A percentile compares a stretch with the other conserved stretches of the same genome.
Conservation (phyloP, 257 asterid species). For the Penstemon eatonii region DNA sequence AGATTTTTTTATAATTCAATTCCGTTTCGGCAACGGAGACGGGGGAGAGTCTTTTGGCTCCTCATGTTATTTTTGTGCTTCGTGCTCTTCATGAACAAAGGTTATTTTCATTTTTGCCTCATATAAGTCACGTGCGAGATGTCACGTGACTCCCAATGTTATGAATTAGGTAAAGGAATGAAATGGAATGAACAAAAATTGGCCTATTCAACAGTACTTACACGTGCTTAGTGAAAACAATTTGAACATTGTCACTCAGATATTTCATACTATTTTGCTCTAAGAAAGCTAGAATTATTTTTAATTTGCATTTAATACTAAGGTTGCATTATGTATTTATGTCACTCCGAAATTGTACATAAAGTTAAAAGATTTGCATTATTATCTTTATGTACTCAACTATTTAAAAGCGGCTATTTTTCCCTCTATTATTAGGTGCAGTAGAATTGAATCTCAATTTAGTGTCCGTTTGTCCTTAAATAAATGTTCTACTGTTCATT, state of each 20-base stretch:
- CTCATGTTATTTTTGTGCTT: slow-evolving; percentile 34
- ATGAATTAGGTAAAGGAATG: slow-evolving; percentile 59
- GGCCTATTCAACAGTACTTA: slow-evolving; percentile 6
- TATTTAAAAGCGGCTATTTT: no score
- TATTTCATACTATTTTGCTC: slow-evolving; percentile 10
- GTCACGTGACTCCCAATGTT: slow-evolving; percentile 50
- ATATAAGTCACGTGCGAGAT: slow-evolving; percentile 34
- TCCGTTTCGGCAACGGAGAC: slow-evolving; percentile 37
- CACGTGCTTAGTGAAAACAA: slow-evolving; percentile 37
- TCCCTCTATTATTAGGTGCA: not conserved
- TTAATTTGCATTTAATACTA: no score
- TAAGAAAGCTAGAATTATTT: slow-evolving; percentile 6
- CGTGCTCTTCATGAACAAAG: not conserved
- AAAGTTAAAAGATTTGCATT: not conserved
- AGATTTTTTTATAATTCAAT: slow-evolving; percentile 1
- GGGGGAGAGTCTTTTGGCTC: slow-evolving; percentile 24
- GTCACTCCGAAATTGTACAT: no score
- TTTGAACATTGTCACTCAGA: slow-evolving; percentile 22
- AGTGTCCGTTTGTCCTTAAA: slow-evolving; percentile 8
- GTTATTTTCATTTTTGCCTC: not conserved
- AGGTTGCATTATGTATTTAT: no score
- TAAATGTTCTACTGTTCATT: not conserved
- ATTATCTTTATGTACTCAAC: no score
- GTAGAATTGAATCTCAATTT: slow-evolving; percentile 9
- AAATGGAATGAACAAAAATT: slow-evolving; percentile 46